phyloP scores from a whole-genome alignment of 2,329 filamentous ascomycete genomes.

The Scedosporium boydii region DNA sequence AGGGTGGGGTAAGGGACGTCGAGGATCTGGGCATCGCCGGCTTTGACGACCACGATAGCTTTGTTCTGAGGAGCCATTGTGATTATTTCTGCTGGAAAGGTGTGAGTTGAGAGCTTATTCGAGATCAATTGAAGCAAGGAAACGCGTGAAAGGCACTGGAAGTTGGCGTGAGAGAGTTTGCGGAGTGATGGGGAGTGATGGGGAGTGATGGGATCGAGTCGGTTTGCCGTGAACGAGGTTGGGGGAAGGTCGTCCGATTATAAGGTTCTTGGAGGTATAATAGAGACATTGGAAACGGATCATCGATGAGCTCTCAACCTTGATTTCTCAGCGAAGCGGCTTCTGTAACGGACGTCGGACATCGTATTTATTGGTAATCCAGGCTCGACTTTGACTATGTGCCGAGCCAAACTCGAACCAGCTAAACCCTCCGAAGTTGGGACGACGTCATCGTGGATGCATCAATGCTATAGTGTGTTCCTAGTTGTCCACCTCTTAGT shows the following conservation, averaged over 20 bases:
- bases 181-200: no score
- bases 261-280: neutral
- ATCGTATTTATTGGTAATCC: no score
- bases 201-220: no score
- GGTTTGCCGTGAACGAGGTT: neutral
- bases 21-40: slow-evolving; percentile 20
- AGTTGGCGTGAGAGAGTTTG: no score
- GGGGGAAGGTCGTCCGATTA: neutral
- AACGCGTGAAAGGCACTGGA: neutral
- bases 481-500: no score
- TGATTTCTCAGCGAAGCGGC: neutral
- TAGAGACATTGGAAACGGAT: no score
- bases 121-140: neutral
- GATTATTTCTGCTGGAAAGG: neutral
- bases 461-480: no score
- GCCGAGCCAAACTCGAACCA: no score
- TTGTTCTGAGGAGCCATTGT: slow-evolving; percentile 5
- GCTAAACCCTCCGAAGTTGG: no score
- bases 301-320: neutral
- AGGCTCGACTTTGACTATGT: no score
- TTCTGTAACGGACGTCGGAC: neutral
- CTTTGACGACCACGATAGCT: neutral
- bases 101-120: neutral
- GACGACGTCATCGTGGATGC: no score
- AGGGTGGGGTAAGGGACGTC: slow-evolving; percentile 13